phyloP scores from a whole-genome alignment of 306 rosid species.

The Prunus campanulata region DNA sequence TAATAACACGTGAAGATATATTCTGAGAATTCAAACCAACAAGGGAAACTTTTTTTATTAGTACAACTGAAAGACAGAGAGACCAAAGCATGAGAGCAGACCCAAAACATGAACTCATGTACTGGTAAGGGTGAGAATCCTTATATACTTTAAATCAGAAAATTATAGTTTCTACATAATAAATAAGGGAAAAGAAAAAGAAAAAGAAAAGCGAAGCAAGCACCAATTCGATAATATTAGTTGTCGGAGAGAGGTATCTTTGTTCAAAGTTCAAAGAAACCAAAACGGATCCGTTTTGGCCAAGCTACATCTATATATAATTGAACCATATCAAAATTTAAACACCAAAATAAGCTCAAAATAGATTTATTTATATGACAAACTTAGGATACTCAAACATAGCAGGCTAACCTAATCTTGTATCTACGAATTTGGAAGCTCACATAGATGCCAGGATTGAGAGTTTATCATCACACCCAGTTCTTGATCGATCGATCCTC shows the following conservation, averaged over 20 bases:
- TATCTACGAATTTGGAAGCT: too few relatives aligned
- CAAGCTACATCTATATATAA: neutral
- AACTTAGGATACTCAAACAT: neutral
- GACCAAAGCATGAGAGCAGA: neutral
- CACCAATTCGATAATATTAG: neutral
- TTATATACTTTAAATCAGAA: too few relatives aligned
- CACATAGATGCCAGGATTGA: too few relatives aligned
- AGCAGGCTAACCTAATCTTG: neutral
- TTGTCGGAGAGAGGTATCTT: neutral
- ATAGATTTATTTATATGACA: neutral
- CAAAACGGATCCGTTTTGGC: neutral
- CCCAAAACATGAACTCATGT: neutral
- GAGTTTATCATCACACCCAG: neutral
- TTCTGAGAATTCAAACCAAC: neutral
- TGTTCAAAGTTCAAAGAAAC: neutral
- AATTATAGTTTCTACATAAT: neutral
- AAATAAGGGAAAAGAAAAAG: neutral
- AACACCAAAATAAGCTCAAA: neutral
- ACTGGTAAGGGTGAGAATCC: neutral
- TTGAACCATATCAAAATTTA: neutral
- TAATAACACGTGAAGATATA: neutral
- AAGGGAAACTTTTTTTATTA: too few relatives aligned
- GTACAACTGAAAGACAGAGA: neutral
- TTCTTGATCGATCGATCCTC: neutral
- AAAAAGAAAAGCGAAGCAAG: neutral